Conservation (phyloP, 116 monocot genomes). For the Phalaenopsis hybrid region DNA sequence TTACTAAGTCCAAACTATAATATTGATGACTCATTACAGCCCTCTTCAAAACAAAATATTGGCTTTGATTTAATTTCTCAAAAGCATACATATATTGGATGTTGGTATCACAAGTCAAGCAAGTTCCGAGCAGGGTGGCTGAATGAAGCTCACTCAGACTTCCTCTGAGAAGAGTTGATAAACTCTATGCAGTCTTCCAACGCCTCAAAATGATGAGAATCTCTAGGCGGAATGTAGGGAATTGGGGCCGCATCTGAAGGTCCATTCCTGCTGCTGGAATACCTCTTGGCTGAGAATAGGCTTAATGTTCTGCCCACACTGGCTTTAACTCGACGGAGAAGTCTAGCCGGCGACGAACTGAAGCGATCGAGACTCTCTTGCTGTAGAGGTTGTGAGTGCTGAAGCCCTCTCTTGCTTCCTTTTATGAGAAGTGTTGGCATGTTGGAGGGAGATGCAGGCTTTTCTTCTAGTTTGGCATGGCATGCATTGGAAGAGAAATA, state of each 20-base stretch:
- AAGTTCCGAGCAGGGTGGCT: neutral
- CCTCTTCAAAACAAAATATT: neutral
- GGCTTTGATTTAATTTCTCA: neutral
- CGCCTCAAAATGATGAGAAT: conserved; percentile 60
- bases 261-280: neutral
- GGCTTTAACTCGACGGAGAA: neutral
- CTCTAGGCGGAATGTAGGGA: conserved; percentile 26
- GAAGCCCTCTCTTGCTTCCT: too few species aligned
- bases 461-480: neutral
- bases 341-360: neutral
- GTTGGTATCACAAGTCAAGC: neutral
- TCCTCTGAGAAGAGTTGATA: conserved; percentile 69
- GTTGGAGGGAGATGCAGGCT: neutral
- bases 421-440: neutral
- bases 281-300: neutral
- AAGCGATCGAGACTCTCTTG: neutral
- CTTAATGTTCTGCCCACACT: neutral
- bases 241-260: neutral
- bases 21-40: too few species aligned
- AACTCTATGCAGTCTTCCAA: conserved; percentile 83
- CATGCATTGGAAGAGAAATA: neutral
- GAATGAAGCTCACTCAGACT: conserved; percentile 14
- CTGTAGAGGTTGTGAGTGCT: too few species aligned
- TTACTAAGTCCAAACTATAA: too few species aligned
- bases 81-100: neutral